Conservation (phyloP, 306 rosid genomes). For the Cicer cuneatum region DNA sequence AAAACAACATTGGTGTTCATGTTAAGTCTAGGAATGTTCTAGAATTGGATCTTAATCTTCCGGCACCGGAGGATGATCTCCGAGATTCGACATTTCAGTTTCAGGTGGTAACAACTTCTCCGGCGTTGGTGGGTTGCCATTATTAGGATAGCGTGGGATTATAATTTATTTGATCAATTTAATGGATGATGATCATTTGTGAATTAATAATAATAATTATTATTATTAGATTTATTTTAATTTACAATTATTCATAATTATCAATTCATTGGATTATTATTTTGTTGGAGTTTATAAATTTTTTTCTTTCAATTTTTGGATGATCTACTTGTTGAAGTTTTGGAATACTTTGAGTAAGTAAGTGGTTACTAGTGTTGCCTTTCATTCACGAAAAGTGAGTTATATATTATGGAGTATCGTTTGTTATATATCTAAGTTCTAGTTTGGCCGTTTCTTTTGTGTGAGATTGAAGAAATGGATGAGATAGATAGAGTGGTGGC, state of each 20-base stretch:
- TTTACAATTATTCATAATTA: conserved; percentile 48
- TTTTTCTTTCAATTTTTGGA: conserved; percentile 33
- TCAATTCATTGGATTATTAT: conserved; percentile 50
- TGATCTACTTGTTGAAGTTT: conserved; percentile 56
- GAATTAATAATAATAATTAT: conserved; percentile 44
- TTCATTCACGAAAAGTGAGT: conserved; percentile 91
- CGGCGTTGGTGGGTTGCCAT: conserved; percentile 87
- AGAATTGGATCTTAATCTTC: conserved; percentile 85
- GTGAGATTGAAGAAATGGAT: conserved; percentile 11
- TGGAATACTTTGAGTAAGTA: conserved; percentile 87
- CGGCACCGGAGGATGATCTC: conserved; percentile 86
- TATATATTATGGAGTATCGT: conserved; percentile 50
- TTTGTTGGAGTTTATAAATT: conserved; percentile 23
- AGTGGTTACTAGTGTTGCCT: conserved; percentile 85
- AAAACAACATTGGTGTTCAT: neutral
- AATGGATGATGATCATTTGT: conserved; percentile 47
- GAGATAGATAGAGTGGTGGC: conserved; percentile 2
- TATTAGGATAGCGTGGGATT: conserved; percentile 56
- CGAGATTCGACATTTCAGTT: conserved; percentile 67
- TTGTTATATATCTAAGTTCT: conserved; percentile 2
- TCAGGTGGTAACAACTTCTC: conserved; percentile 62
- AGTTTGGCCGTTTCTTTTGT: conserved; percentile 13
- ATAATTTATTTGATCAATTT: conserved; percentile 34
- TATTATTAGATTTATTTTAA: conserved; percentile 50
- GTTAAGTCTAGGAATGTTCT: conserved; percentile 57